These are phyloP conservation scores for Myrmaecium sp. DNA, from an alignment of 2,329 filamentous ascomycete genomes.

Conservation along the genomic window DNA sequence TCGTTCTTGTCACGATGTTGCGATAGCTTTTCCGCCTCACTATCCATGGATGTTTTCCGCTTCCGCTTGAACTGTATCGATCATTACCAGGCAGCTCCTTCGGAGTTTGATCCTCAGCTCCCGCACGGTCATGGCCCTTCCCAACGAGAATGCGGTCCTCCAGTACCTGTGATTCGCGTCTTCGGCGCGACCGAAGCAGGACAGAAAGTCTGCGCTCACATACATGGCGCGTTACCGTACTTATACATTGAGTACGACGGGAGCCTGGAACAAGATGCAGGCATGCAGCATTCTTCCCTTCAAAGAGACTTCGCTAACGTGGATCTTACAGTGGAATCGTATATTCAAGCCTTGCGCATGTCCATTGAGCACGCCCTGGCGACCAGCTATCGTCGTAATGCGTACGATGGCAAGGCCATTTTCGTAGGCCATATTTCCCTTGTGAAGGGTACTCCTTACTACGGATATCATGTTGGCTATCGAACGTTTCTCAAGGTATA, in stretches of 20 bases:
- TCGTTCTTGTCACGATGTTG: too few relatives aligned
- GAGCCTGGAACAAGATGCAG: conserved; percentile 45
- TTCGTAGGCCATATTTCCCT: conserved; percentile 85
- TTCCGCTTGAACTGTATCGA: conserved; percentile 93
- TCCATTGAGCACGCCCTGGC: conserved; percentile 86
- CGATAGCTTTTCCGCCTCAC: too few relatives aligned
- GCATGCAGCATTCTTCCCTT: conserved; percentile 28
- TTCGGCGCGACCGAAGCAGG: conserved; percentile 91
- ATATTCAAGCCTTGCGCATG: conserved; percentile 61
- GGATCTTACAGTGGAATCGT: conserved; percentile 44
- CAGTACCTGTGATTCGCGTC: conserved; percentile 71
- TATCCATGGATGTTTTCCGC: conserved; percentile 60
- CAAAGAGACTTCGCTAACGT: conserved; percentile 6
- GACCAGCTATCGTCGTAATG: conserved; percentile 65
- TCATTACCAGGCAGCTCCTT: conserved; percentile 70
- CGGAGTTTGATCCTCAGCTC: conserved; percentile 65
- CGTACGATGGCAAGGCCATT: conserved; percentile 47
- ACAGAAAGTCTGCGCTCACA: conserved; percentile 88
- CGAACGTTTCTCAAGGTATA: conserved; percentile 88
- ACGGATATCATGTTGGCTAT: conserved; percentile 88
- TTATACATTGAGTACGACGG: conserved; percentile 79
- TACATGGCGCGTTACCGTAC: conserved; percentile 92
- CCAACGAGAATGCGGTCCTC: conserved; percentile 46
- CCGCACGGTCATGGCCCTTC: conserved; percentile 43
- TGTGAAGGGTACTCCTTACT: conserved; percentile 88